Percentiles rank a stretch among this genome's conserved stretches.
Evolutionary conservation across 441 rosid species (phyloP).

Genomic region (Gossypium gossypioides): DNA sequence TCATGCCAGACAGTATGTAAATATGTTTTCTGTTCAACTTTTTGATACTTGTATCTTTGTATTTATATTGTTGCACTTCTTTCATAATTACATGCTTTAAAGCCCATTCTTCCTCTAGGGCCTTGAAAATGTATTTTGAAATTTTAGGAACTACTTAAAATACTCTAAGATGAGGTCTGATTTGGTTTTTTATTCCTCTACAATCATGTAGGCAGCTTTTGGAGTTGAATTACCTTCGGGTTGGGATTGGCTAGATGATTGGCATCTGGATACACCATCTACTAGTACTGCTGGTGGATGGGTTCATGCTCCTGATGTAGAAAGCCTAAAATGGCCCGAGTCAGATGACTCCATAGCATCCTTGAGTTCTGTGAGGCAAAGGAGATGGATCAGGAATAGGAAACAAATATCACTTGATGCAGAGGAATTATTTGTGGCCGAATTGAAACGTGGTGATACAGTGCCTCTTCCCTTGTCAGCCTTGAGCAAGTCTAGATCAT

Average conservation of each 20-base stretch:
- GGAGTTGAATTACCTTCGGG: conserved; percentile 33
- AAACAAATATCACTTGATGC: conserved; percentile 27
- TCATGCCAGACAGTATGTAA: not conserved
- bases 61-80: not conserved
- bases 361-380: conserved; percentile 53
- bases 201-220: conserved; percentile 30
- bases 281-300: conserved; percentile 48
- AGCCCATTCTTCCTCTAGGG: not conserved
- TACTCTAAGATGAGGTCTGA: not conserved
- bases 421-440: conserved; percentile 52
- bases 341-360: conserved; percentile 34
- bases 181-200: conserved; percentile 1
- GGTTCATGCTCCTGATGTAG: conserved; percentile 59
- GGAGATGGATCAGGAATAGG: conserved; percentile 61
- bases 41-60: not conserved
- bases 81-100: not conserved
- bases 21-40: not conserved
- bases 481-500: conserved; percentile 49
- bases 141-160: not conserved
- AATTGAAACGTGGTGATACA: conserved; percentile 61
- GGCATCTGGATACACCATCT: conserved; percentile 49
- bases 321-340: conserved; percentile 53
- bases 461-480: conserved; percentile 68
- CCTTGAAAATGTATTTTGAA: not conserved
- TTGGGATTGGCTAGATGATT: conserved; percentile 58